Conservation (phyloP, 306 rosid species). For the Abrus precatorius region DNA sequence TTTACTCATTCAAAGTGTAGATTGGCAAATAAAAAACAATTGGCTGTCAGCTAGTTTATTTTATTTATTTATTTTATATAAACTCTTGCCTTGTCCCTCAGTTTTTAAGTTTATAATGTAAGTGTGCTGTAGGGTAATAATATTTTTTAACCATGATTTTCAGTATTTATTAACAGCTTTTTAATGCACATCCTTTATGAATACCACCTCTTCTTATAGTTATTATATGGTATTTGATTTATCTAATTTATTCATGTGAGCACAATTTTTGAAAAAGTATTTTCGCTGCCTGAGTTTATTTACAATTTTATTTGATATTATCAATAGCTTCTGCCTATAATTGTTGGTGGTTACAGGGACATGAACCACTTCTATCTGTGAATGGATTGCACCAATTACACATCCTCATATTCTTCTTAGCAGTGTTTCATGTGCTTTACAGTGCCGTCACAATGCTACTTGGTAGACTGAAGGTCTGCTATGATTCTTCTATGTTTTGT, state of each 20-base stretch:
- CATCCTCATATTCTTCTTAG: slow-evolving; percentile 93
- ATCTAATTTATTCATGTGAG: slow-evolving; percentile 1
- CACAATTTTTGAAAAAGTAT: background rate
- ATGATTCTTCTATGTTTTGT: background rate
- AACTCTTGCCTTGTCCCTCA: background rate
- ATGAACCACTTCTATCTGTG: slow-evolving; percentile 76
- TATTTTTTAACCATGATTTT: background rate
- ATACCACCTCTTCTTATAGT: background rate
- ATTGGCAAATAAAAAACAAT: no score
- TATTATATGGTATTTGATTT: background rate
- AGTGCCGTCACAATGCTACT: slow-evolving; percentile 95
- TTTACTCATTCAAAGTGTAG: no score
- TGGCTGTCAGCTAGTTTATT: no score
- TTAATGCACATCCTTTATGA: slow-evolving; percentile 19
- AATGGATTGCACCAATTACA: slow-evolving; percentile 94
- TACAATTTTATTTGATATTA: background rate
- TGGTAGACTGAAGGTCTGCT: slow-evolving; percentile 87
- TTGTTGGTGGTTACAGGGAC: slow-evolving; percentile 63
- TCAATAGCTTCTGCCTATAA: slow-evolving; percentile 35
- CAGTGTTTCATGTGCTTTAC: slow-evolving; percentile 82
- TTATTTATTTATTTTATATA: no score
- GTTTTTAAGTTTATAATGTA: background rate
- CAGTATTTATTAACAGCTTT: background rate
- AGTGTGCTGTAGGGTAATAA: background rate
- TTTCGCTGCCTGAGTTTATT: slow-evolving; percentile 11